These are phyloP conservation scores for Phyllosticta citribraziliensis DNA, from an alignment of 2,329 filamentous ascomycete species.

Conservation along the genomic window DNA sequence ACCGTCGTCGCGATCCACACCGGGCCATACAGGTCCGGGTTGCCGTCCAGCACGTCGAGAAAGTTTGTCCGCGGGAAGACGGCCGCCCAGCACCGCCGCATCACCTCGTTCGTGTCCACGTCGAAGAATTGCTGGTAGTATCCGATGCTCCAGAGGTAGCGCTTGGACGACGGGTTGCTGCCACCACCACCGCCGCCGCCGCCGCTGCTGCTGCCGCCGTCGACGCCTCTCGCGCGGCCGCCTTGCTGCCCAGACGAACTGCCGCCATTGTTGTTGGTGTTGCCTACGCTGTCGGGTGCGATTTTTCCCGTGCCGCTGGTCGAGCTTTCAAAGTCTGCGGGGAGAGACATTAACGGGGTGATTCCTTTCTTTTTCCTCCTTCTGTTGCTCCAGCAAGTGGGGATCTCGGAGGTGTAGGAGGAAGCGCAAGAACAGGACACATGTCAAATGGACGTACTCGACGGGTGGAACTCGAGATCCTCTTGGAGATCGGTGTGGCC, in stretches of 20 bases:
- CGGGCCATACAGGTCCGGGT: slow-evolving; percentile 91
- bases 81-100: slow-evolving; percentile 79
- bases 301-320: slow-evolving; percentile 42
- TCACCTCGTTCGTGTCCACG: slow-evolving; percentile 84
- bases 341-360: neutral
- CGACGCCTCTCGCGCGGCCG: neutral
- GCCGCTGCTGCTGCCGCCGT: slow-evolving; percentile 18
- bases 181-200: slow-evolving; percentile 19
- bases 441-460: slow-evolving; percentile 41
- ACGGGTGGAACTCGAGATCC: slow-evolving; percentile 97
- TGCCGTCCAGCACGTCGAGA: slow-evolving; percentile 91
- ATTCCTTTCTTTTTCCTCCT: neutral
- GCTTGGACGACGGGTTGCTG: slow-evolving; percentile 46
- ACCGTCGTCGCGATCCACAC: slow-evolving; percentile 99
- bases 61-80: slow-evolving; percentile 89
- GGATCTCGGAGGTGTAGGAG: neutral
- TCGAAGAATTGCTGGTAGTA: slow-evolving; percentile 99
- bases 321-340: slow-evolving; percentile 56
- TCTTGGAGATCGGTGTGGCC: slow-evolving; percentile 97
- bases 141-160: slow-evolving; percentile 80
- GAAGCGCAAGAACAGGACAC: neutral
- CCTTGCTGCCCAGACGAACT: neutral
- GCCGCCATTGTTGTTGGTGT: slow-evolving; percentile 13
- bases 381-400: neutral
- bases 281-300: slow-evolving; percentile 28